A percentile compares a stretch with the other conserved stretches of the same genome.
phyloP scores from a whole-genome alignment of 148 eudicot genomes.

The Rhododendron henanense region DNA sequence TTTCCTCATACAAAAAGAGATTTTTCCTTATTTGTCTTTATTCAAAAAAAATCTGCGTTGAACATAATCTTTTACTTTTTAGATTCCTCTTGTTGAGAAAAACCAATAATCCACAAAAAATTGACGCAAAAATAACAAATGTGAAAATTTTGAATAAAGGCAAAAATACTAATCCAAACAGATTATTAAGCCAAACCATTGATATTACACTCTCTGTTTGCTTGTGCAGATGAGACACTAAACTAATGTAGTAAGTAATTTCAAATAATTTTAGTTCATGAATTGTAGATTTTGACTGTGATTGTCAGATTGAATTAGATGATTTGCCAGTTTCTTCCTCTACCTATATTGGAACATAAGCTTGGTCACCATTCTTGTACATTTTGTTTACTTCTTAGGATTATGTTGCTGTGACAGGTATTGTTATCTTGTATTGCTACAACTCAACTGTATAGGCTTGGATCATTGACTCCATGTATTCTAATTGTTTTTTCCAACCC shows the following conservation, averaged over 20 bases:
- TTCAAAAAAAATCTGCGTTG: no score
- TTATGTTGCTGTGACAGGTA: background rate
- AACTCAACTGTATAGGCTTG: background rate
- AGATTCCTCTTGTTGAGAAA: no score
- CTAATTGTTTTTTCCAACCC: background rate
- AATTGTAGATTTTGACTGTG: background rate
- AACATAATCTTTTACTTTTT: no score
- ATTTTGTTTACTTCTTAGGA: background rate
- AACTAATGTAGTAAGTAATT: background rate
- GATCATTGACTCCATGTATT: background rate
- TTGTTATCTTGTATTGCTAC: background rate
- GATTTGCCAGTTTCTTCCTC: background rate
- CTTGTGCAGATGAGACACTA: background rate
- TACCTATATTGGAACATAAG: background rate
- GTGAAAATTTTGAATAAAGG: background rate
- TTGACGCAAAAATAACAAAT: background rate
- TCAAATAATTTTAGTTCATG: background rate
- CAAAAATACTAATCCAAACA: background rate
- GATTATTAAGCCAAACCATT: background rate
- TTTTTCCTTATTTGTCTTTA: no score
- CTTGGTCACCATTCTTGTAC: background rate
- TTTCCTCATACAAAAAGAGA: no score
- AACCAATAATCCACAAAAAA: no score
- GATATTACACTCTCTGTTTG: background rate
- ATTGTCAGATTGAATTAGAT: background rate